Evolutionary conservation across 2,329 filamentous ascomycete genomes (phyloP), one percentile per base, ranked within the genome.

Genomic region (Phoma sp.): DNA sequence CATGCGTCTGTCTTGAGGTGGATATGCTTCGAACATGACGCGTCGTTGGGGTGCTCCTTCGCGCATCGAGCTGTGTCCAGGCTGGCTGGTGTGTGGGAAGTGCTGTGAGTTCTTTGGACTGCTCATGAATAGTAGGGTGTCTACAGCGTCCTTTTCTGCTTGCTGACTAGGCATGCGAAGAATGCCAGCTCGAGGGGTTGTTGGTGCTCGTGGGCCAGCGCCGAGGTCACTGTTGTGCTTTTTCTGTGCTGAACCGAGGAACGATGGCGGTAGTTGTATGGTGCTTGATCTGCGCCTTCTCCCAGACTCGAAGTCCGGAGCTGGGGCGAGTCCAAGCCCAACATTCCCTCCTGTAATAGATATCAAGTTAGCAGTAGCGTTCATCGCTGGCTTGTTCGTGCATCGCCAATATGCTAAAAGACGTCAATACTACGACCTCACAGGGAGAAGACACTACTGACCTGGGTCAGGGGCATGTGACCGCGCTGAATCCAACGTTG

Each of bases 101-200:
- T 69, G 63, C 38, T 67, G 60, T 1, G 88, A 88, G 72, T 91
- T 90, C 15, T 88, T 88, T 0, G 89, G 89, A 59, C 88, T 91
- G 67, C 90, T 92, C 86, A 95, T 89, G 68, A 93, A 92, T 24
- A 94, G 79, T 22, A 95, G 76, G 0, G 89, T 89, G 69, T 93
- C 90, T 41, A 94, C 86, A 6, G 91, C 91, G 66, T 94, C 91
- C 68, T 92, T 89, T 69, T 95, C 91, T 46, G 80, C 81, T 58
- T 89, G 84, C 60, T 90, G 88, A 51, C 87, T 88, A 0, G 88
- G 87, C 27, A 88, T 90, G 57, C 87, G 86, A 4, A 89, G 76
- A 15, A 87, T 84, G 7, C 84, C 80, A 49, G 70, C 60, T 75
- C 72, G 45, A 73, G 76, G 41, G 7, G 68, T 69, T 19, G 61